These are phyloP conservation scores for Benincasa hispida DNA, from an alignment of 306 rosid species.

Conservation along the genomic window DNA sequence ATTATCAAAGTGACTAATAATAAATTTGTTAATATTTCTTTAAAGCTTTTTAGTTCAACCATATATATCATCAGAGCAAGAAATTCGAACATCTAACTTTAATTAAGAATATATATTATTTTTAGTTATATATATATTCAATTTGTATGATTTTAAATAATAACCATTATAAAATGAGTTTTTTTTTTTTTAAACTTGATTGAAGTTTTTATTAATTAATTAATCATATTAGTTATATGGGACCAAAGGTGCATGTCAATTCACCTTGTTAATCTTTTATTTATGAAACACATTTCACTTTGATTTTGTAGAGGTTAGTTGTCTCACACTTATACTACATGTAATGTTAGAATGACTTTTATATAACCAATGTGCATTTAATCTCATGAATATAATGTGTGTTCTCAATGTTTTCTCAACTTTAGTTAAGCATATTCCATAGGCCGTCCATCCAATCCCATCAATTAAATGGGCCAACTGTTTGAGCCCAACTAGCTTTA, in stretches of 20 bases:
- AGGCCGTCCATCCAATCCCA: neutral
- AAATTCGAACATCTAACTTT: too few relatives aligned
- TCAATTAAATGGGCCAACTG: neutral
- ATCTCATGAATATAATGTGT: neutral
- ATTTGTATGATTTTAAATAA: too few relatives aligned
- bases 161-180: too few relatives aligned
- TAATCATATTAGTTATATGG: too few relatives aligned
- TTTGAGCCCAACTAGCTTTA: neutral
- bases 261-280: neutral
- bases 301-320: neutral
- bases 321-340: slow-evolving; percentile 1
- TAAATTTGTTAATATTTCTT: too few relatives aligned
- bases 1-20: neutral
- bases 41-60: too few relatives aligned
- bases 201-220: too few relatives aligned
- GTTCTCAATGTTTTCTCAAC: neutral
- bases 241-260: too few relatives aligned
- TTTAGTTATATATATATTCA: too few relatives aligned
- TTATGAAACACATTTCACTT: neutral
- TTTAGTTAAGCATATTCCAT: neutral
- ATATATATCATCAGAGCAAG: too few relatives aligned
- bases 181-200: too few relatives aligned
- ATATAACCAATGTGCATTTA: neutral
- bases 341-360: neutral
- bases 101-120: too few relatives aligned